Conservation (phyloP, 768 basidiomycete genomes). For the Mycena rosella region DNA sequence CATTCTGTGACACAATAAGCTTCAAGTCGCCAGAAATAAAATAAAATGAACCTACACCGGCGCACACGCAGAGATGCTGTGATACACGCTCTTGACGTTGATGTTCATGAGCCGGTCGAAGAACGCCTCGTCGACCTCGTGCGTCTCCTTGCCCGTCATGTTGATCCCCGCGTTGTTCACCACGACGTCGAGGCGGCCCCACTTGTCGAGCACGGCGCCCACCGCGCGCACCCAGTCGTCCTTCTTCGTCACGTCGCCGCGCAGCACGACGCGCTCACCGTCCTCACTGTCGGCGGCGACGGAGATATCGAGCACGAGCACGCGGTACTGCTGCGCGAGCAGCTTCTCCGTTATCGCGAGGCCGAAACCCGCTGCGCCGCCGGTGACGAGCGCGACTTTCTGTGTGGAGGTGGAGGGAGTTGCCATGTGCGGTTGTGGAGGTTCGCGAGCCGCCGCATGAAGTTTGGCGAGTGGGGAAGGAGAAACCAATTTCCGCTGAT, state of each 20-base stretch:
- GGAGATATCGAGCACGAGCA: constrained; percentile 21
- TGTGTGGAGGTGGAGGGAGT: not conserved
- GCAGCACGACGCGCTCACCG: constrained; percentile 3
- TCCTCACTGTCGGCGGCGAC: constrained; percentile 7
- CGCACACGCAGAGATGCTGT: constrained; percentile 17
- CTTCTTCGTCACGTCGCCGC: constrained; percentile 15
- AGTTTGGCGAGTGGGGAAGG: not conserved
- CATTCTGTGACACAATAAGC: not conserved
- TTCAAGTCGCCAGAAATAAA: no score
- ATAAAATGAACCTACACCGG: constrained; percentile 3
- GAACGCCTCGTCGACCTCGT: constrained; percentile 22
- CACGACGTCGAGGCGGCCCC: constrained; percentile 22
- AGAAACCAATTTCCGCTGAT: not conserved
- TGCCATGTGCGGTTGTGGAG: not conserved
- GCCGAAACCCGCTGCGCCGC: constrained; percentile 19
- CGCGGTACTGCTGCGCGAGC: constrained; percentile 13
- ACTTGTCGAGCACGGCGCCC: constrained; percentile 1
- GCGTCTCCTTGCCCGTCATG: constrained; percentile 26
- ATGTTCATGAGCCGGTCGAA: constrained; percentile 27
- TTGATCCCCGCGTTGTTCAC: constrained; percentile 19
- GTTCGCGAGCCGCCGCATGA: no score
- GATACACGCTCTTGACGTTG: constrained; percentile 24
- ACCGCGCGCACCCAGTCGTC: constrained; percentile 16
- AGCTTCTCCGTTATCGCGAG: constrained; percentile 23
- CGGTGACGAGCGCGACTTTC: constrained; percentile 21